Percentiles rank a stretch among this genome's conserved stretches.
Evolutionary conservation across 495 filamentous ascomycete genomes (phyloP).

Genomic region (Corynascus novoguineensis): DNA sequence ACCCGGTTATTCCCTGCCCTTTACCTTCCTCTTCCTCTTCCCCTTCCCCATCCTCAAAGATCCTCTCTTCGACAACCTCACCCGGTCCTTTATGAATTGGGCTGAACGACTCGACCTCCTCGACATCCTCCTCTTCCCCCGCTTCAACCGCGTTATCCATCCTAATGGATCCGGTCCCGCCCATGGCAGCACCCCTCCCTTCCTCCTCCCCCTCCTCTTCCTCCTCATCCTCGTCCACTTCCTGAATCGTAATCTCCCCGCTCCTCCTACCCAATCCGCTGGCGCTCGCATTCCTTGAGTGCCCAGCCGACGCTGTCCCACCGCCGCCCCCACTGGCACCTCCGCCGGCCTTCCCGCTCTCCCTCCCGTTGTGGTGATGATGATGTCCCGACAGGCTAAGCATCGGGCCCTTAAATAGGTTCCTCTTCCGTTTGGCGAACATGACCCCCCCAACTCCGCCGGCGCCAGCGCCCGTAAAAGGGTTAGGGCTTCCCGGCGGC

Average conservation of each 20-base stretch:
- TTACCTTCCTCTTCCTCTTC: neutral
- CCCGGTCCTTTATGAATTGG: constrained; percentile 44
- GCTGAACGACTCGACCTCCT: constrained; percentile 66
- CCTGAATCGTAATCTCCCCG: constrained; percentile 73
- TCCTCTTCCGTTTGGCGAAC: constrained; percentile 87
- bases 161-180: neutral
- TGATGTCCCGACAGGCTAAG: constrained; percentile 40
- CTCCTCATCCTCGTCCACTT: constrained; percentile 69
- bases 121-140: constrained; percentile 41
- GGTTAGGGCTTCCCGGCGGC: constrained; percentile 39
- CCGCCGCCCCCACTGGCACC: constrained; percentile 22
- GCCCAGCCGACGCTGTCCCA: constrained; percentile 11
- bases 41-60: constrained; percentile 43
- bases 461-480: constrained; percentile 29
- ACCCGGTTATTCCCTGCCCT: neutral
- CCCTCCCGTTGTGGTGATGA: constrained; percentile 6
- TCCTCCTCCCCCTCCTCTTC: constrained; percentile 26
- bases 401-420: constrained; percentile 83
- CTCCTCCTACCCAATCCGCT: constrained; percentile 49
- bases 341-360: constrained; percentile 13
- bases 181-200: constrained; percentile 2
- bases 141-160: neutral
- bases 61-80: constrained; percentile 50
- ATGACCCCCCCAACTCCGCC: constrained; percentile 51
- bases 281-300: constrained; percentile 49